A percentile compares a stretch with the other conserved stretches of the same genome.
Conservation (phyloP, 768 basidiomycete genomes). For the Gyrodon lividus region DNA sequence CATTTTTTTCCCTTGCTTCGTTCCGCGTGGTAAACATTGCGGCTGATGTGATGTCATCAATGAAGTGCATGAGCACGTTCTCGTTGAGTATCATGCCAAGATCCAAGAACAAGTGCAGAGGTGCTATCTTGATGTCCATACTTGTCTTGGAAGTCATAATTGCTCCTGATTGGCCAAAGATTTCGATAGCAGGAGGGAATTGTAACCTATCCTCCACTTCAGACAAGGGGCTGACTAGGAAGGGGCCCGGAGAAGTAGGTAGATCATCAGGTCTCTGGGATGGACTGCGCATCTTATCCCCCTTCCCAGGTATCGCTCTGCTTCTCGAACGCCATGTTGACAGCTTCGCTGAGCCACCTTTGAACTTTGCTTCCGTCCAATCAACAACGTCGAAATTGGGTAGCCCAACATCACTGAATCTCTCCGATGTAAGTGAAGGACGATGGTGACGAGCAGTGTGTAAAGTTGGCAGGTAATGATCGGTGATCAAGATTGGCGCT, state of each 20-base stretch:
- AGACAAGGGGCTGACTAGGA: slow-evolving; percentile 17
- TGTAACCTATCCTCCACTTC: slow-evolving; percentile 13
- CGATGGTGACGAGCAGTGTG: slow-evolving; percentile 48
- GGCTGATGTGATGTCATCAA: slow-evolving; percentile 41
- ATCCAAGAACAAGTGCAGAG: slow-evolving; percentile 80
- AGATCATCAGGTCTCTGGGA: slow-evolving; percentile 14
- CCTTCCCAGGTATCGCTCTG: slow-evolving; percentile 19
- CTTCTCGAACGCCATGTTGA: slow-evolving; percentile 61
- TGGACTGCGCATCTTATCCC: slow-evolving; percentile 19
- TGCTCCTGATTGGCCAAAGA: slow-evolving; percentile 6
- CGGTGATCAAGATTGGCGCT: slow-evolving; percentile 72
- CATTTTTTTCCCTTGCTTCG: background rate
- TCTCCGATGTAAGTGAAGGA: slow-evolving; percentile 31
- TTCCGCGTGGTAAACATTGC: slow-evolving; percentile 12
- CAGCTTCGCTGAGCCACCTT: slow-evolving; percentile 47
- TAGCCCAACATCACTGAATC: slow-evolving; percentile 31
- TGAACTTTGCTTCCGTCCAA: slow-evolving; percentile 53
- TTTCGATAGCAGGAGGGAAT: slow-evolving; percentile 20
- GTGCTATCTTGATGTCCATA: slow-evolving; percentile 44
- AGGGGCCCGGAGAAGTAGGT: slow-evolving; percentile 16
- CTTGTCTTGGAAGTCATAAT: slow-evolving; percentile 1
- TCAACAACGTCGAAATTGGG: slow-evolving; percentile 61
- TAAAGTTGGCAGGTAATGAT: slow-evolving; percentile 61
- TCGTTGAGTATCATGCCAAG: slow-evolving; percentile 44
- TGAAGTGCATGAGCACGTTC: slow-evolving; percentile 43